Conservation (phyloP, 2,329 filamentous ascomycete genomes). For the Penicillium janthinellum region DNA sequence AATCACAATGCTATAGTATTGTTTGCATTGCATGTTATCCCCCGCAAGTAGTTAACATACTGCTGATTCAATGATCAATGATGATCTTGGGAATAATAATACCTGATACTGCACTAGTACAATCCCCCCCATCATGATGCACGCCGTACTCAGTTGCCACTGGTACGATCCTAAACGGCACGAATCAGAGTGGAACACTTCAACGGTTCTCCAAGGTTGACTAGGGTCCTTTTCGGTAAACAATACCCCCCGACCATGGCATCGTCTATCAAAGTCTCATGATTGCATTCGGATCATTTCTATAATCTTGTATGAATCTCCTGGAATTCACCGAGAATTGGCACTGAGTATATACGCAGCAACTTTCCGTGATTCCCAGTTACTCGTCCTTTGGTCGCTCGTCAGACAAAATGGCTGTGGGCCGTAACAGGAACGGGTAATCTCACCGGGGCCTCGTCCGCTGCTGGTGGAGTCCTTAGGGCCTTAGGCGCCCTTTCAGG, state of each 20-base stretch:
- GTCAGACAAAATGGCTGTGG: background rate
- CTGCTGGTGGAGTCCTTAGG: background rate
- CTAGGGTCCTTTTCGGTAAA: background rate
- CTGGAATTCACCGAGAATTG: background rate
- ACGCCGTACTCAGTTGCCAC: conserved; percentile 18
- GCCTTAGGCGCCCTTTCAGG: background rate
- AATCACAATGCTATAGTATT: background rate
- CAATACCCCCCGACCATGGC: background rate
- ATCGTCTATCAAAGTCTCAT: background rate
- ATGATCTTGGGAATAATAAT: background rate
- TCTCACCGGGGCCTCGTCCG: conserved; percentile 5
- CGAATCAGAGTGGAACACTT: background rate
- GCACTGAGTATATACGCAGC: background rate
- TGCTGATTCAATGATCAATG: background rate
- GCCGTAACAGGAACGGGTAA: background rate
- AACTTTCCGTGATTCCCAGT: background rate
- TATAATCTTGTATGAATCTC: background rate
- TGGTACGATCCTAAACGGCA: background rate
- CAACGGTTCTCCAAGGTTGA: background rate
- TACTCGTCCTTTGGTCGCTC: background rate
- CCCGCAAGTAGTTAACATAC: too few relatives aligned
- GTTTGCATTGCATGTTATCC: too few relatives aligned
- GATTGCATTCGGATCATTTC: background rate
- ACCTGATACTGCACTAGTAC: background rate
- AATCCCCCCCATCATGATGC: conserved; percentile 10